These are phyloP conservation scores for Penicillium desertorum DNA, from an alignment of 495 filamentous ascomycete species.

Conservation along the genomic window DNA sequence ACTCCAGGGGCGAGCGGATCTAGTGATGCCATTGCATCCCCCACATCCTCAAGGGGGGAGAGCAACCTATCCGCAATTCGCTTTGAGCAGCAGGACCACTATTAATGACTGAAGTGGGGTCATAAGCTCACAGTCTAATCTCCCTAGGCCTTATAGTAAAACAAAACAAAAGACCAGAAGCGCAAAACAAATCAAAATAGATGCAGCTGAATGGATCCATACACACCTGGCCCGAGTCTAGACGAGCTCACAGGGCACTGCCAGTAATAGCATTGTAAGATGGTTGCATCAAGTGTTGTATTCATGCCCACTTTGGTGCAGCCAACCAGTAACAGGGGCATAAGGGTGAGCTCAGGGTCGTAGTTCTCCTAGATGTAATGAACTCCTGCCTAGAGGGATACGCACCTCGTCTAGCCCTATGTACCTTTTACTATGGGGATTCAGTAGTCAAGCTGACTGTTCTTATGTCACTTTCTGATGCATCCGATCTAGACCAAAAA, in stretches of 20 bases:
- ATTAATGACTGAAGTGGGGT: background rate
- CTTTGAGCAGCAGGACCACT: background rate
- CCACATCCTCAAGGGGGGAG: slow-evolving; percentile 31
- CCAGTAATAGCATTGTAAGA: slow-evolving; percentile 23
- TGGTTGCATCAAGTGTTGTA: slow-evolving; percentile 19
- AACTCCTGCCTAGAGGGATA: slow-evolving; percentile 32
- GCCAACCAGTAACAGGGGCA: slow-evolving; percentile 18
- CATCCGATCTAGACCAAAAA: slow-evolving; percentile 26
- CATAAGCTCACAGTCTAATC: background rate
- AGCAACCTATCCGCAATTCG: slow-evolving; percentile 1
- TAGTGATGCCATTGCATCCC: slow-evolving; percentile 26
- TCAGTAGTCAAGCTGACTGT: background rate
- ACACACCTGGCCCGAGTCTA: slow-evolving; percentile 1
- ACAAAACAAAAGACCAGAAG: slow-evolving; percentile 6
- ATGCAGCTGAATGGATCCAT: slow-evolving; percentile 3
- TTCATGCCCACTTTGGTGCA: slow-evolving; percentile 27
- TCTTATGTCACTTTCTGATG: slow-evolving; percentile 19
- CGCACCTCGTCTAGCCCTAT: slow-evolving; percentile 2
- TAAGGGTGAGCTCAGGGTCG: slow-evolving; percentile 20
- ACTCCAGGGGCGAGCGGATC: slow-evolving; percentile 23
- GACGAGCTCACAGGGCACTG: slow-evolving; percentile 15
- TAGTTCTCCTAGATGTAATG: slow-evolving; percentile 27
- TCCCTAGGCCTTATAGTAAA: background rate
- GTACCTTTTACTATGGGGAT: background rate
- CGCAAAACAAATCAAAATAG: slow-evolving; percentile 4